Evolutionary conservation across 1,139 yeast species (phyloP), one percentile per base, ranked within the genome.

Genomic region (Blastobotrys apis): DNA sequence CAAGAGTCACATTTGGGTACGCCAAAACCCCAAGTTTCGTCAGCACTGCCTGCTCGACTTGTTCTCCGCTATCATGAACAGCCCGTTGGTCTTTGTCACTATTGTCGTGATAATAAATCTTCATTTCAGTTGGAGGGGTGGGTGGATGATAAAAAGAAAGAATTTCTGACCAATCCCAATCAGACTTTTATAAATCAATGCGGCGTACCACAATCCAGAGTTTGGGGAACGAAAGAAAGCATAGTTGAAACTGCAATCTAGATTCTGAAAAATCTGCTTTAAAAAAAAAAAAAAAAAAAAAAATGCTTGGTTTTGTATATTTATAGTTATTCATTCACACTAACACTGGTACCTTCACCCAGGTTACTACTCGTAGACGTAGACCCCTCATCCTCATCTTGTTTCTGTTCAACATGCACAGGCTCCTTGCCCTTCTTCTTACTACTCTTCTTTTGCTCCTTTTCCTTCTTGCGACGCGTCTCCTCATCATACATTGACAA

Each of bases 31-130:
- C 97, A 21, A 88, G 56, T 36, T 69, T 60, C 3, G 66, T 68
- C 43, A 90, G 71, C 41, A 74, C 69, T 10, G 72, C 77, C 2
- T 52, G 54, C 0, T 76, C 53, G 0, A 84, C 87, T 0, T 62
- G 59, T 4, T 55, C 64, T 0, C 95, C 95, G 0, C 87, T 77
- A 66, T 84, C 74, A 66, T 87, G 96, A 20, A 56, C 55, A 27
- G 76, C 79, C 13, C 95, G 81, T 68, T 83, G 84, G 47, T 81
- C 88, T 25, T 75, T 67, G 21, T 31, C 23, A 20, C 21, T 26
- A 34, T 39, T 33, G 60, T 87, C 95, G 77, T 86, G 90, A 57
- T 76, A 78, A 65, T 84, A 90, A 8, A 79, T 77, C 59, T 74
- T 64, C 74, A 70, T 71, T 13, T 20, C 25, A 23, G 13, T 35